phyloP scores from a whole-genome alignment of 2,329 filamentous ascomycete species.

The Xylariaceae sp. region DNA sequence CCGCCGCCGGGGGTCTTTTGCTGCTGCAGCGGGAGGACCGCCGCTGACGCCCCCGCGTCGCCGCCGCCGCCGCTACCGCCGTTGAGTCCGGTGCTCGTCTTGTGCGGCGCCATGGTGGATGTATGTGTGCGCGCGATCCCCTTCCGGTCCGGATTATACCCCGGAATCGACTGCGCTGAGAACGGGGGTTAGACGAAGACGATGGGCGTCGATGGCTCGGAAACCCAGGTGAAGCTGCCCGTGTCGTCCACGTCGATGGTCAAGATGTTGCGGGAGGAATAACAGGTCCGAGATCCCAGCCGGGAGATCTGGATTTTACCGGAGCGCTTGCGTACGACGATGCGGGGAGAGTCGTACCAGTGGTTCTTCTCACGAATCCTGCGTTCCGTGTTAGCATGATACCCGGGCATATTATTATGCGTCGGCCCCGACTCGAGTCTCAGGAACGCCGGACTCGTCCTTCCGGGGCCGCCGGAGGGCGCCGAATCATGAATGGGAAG shows the following conservation, averaged over 20 bases:
- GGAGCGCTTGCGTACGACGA: constrained; percentile 19
- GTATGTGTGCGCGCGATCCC: not conserved
- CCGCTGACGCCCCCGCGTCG: no score
- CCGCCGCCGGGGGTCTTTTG: no score
- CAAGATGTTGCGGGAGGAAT: constrained; percentile 3
- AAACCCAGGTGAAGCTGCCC: constrained; percentile 8
- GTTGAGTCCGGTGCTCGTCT: constrained; percentile 2
- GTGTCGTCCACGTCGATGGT: constrained; percentile 6
- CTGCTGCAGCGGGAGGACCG: not conserved
- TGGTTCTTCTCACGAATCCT: constrained; percentile 21
- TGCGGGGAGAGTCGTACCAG: constrained; percentile 21
- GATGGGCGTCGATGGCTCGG: not conserved
- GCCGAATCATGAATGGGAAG: no score
- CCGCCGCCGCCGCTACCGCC: no score
- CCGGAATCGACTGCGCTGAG: no score
- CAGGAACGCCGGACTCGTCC: no score
- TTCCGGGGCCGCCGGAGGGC: no score
- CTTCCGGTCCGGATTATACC: no score
- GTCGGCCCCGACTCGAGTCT: no score
- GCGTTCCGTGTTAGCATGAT: no score
- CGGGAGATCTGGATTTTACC: constrained; percentile 20
- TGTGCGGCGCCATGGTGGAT: constrained; percentile 24
- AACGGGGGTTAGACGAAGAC: no score
- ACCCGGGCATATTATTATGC: no score
- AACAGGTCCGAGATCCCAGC: constrained; percentile 12